phyloP scores from a whole-genome alignment of 805 yeast genomes.

The Candida ortonii region DNA sequence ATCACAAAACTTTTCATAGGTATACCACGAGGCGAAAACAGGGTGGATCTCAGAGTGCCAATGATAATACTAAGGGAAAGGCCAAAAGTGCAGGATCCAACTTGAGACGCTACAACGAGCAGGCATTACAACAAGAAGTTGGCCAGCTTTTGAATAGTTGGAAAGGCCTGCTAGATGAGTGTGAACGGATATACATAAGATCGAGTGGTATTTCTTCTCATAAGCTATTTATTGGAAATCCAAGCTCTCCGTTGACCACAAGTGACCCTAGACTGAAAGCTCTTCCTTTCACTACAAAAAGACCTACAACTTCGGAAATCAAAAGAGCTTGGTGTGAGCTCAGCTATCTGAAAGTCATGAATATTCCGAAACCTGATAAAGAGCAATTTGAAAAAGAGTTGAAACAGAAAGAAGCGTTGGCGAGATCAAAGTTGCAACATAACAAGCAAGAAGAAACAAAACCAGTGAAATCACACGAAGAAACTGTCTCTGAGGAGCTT shows the following conservation, averaged over 20 bases:
- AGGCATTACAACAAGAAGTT: slow-evolving; percentile 76
- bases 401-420: slow-evolving; percentile 32
- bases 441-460: slow-evolving; percentile 16
- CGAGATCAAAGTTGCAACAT: slow-evolving; percentile 23
- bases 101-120: slow-evolving; percentile 86
- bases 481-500: slow-evolving; percentile 55
- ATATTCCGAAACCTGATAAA: slow-evolving; percentile 50
- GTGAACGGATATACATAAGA: slow-evolving; percentile 71
- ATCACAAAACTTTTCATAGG: slow-evolving; percentile 85
- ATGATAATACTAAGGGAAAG: slow-evolving; percentile 88
- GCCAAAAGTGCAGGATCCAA: slow-evolving; percentile 96
- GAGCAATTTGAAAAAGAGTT: slow-evolving; percentile 26
- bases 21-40: slow-evolving; percentile 96
- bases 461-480: too few species aligned
- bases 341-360: slow-evolving; percentile 52
- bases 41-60: slow-evolving; percentile 95
- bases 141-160: slow-evolving; percentile 63
- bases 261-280: slow-evolving; percentile 61
- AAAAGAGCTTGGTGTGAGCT: slow-evolving; percentile 82
- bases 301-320: slow-evolving; percentile 81
- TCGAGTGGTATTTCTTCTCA: slow-evolving; percentile 74
- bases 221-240: slow-evolving; percentile 64
- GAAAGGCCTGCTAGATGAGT: slow-evolving; percentile 56
- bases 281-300: slow-evolving; percentile 85
- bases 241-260: slow-evolving; percentile 48